Percentiles rank a stretch among this genome's conserved stretches.
These are phyloP conservation scores for Bremia lactucae DNA, from an alignment of 352 stramenopile genomes.

Conservation along the genomic window DNA sequence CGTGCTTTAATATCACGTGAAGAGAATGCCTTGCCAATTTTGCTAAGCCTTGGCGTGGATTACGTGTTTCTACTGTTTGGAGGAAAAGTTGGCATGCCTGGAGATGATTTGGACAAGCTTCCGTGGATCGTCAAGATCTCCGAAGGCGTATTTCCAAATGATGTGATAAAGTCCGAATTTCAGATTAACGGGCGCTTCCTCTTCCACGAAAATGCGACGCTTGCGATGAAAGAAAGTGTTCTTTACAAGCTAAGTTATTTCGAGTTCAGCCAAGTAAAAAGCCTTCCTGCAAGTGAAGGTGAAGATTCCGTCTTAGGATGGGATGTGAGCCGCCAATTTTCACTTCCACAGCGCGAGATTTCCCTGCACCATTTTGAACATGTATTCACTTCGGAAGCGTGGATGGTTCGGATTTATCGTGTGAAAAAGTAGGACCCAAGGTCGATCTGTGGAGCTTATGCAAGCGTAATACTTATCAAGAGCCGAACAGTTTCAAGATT, in stretches of 20 bases:
- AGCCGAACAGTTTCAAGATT: no score
- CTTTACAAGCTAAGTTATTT: conserved; percentile 90
- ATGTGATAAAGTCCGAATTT: conserved; percentile 79
- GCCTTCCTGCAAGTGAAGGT: conserved; percentile 8
- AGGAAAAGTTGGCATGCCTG: conserved; percentile 47
- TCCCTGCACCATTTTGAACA: conserved; percentile 81
- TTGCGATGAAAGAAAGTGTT: conserved; percentile 77
- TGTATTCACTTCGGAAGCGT: conserved; percentile 87
- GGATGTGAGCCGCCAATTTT: conserved; percentile 57
- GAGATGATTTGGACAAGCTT: conserved; percentile 91
- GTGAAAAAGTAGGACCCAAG: conserved; percentile 47
- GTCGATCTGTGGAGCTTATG: no score
- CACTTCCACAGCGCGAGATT: conserved; percentile 53
- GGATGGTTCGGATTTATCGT: conserved; percentile 89
- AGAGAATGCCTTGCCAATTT: conserved; percentile 55
- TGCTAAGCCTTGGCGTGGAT: conserved; percentile 66
- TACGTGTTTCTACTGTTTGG: conserved; percentile 77
- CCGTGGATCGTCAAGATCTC: conserved; percentile 90
- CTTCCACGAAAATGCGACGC: conserved; percentile 57
- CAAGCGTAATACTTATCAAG: no score
- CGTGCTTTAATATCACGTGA: conserved; percentile 64
- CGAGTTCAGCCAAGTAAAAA: conserved; percentile 47
- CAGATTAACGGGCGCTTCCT: conserved; percentile 59
- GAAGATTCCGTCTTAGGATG: conserved; percentile 30
- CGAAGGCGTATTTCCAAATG: conserved; percentile 73